These are phyloP conservation scores for Ganoderma resinaceum DNA, from an alignment of 1,284 basidiomycete genomes.

Conservation along the genomic window DNA sequence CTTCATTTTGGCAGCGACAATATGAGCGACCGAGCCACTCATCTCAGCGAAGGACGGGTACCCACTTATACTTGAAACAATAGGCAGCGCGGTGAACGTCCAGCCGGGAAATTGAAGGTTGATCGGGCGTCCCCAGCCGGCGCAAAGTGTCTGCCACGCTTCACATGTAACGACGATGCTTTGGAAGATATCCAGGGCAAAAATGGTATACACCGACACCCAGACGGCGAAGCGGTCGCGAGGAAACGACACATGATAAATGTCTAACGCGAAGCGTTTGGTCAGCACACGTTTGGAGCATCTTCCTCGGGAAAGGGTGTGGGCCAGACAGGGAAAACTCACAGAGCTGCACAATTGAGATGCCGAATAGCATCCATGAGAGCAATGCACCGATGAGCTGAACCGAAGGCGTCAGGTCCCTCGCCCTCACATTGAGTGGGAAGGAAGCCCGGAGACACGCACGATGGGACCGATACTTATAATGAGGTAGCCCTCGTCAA, in stretches of 20 bases:
- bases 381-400: slow-evolving; percentile 18
- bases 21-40: neutral
- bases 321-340: neutral
- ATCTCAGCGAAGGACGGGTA: neutral
- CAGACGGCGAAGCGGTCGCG: slow-evolving; percentile 9
- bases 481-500: neutral
- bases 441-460: neutral
- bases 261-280: slow-evolving; percentile 1
- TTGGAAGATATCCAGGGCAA: slow-evolving; percentile 16
- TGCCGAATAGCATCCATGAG: slow-evolving; percentile 18
- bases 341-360: slow-evolving; percentile 17
- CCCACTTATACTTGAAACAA: slow-evolving; percentile 17
- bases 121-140: slow-evolving; percentile 14
- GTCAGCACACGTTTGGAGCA: neutral
- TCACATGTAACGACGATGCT: slow-evolving; percentile 14
- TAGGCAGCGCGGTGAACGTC: slow-evolving; percentile 15
- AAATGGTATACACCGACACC: slow-evolving; percentile 15
- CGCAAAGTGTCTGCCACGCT: slow-evolving; percentile 18
- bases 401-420: neutral
- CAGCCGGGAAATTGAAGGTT: slow-evolving; percentile 17
- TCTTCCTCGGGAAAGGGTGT: neutral
- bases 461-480: slow-evolving; percentile 16
- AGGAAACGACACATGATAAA: slow-evolving; percentile 18
- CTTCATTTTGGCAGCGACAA: neutral
- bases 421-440: neutral